These are phyloP conservation scores for Nicotiana attenuata DNA, from an alignment of 257 asterid species.

Conservation along the genomic window DNA sequence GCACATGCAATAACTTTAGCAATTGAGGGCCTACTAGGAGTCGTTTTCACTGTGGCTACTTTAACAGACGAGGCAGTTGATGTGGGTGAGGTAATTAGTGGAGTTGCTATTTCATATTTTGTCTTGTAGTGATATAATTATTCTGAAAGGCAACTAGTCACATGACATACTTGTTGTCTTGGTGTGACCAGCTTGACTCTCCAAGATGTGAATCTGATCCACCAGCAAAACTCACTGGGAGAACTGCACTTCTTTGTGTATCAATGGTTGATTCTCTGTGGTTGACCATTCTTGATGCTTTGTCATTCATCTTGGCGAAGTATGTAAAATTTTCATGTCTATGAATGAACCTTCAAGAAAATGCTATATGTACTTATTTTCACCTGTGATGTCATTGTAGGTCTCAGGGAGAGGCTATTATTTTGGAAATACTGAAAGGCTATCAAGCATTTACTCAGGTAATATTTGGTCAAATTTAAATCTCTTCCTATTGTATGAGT, in stretches of 20 bases:
- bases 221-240: conserved; percentile 55
- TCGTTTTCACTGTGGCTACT: conserved; percentile 92
- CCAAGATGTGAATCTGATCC: conserved; percentile 79
- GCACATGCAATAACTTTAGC: conserved; percentile 98
- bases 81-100: conserved; percentile 75
- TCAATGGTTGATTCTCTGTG: conserved; percentile 92
- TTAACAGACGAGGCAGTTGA: conserved; percentile 97
- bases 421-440: conserved; percentile 94
- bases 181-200: conserved; percentile 73
- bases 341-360: conserved; percentile 15
- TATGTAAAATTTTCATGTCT: conserved; percentile 31
- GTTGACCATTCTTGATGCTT: conserved; percentile 90
- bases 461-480: conserved; percentile 6
- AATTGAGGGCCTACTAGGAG: conserved; percentile 92
- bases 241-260: conserved; percentile 67
- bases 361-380: not conserved
- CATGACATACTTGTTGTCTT: conserved; percentile 25
- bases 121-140: no score
- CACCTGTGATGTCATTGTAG: conserved; percentile 30
- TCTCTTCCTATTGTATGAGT: not conserved
- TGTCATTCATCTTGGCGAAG: conserved; percentile 85
- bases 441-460: conserved; percentile 99
- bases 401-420: conserved; percentile 99
- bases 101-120: not conserved
- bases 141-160: not conserved